Evolutionary conservation across 176 grass and related monocot genomes (phyloP).

Genomic region (Poa annua): DNA sequence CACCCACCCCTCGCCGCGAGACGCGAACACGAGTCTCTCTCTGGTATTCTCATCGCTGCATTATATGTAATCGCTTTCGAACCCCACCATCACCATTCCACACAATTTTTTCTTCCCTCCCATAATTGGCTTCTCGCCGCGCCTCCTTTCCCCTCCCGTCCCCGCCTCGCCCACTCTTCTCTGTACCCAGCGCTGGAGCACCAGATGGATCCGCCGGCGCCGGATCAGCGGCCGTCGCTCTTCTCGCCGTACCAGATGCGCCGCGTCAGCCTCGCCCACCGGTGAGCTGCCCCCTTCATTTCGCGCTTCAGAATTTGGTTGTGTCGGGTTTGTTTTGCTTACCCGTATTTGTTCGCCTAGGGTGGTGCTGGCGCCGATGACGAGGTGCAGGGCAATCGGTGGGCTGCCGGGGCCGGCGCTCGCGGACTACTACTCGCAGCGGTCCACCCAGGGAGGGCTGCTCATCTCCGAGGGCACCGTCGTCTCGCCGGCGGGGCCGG

Average conservation of each 20-base stretch:
- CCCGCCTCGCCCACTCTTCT: background rate
- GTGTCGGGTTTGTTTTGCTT: conserved; percentile 5
- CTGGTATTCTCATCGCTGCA: background rate
- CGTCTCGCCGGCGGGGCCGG: conserved; percentile 68
- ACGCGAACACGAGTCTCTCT: background rate
- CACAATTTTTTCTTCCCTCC: background rate
- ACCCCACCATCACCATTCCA: conserved; percentile 24
- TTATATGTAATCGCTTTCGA: conserved; percentile 18
- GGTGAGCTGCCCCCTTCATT: conserved; percentile 41
- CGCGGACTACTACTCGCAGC: conserved; percentile 80
- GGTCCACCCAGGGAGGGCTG: conserved; percentile 71
- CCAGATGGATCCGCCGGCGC: conserved; percentile 41
- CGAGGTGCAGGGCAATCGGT: conserved; percentile 78
- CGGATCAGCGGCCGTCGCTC: conserved; percentile 53
- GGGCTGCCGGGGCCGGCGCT: conserved; percentile 64
- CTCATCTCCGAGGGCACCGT: conserved; percentile 89
- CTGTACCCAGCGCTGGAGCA: background rate
- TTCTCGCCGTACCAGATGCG: conserved; percentile 90
- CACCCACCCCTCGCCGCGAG: background rate
- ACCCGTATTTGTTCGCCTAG: conserved; percentile 32
- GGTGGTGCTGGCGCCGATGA: conserved; percentile 93
- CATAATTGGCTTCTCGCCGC: conserved; percentile 18
- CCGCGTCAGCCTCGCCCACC: conserved; percentile 76
- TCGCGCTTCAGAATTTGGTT: background rate
- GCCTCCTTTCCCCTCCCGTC: background rate